Percentiles rank a stretch among this genome's conserved stretches.
phyloP scores from a whole-genome alignment of 176 grass and related monocot species.

The Lolium perenne region DNA sequence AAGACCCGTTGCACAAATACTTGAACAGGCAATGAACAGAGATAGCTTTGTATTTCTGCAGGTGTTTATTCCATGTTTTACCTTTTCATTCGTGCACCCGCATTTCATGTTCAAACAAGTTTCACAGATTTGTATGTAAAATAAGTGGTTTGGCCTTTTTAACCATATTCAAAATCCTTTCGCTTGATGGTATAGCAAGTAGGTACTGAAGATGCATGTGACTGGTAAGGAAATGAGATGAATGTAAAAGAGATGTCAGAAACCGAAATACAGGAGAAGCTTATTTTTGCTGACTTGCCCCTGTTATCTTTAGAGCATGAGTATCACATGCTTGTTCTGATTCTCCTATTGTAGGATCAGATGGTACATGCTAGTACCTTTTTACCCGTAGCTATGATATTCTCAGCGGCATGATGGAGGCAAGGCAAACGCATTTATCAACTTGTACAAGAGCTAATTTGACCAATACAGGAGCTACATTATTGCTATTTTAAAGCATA shows the following conservation, averaged over 20 bases:
- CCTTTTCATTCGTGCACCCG: background rate
- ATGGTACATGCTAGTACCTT: background rate
- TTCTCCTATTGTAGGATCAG: background rate
- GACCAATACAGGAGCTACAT: background rate
- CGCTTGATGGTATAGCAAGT: background rate
- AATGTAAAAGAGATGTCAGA: no score
- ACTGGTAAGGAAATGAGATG: no score
- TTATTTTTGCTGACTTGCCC: no score
- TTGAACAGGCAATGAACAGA: background rate
- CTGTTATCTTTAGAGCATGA: background rate
- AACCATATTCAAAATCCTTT: background rate
- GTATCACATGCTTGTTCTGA: background rate
- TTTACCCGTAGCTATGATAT: background rate
- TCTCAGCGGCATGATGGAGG: background rate
- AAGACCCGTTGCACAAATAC: conserved; percentile 5
- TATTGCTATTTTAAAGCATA: background rate
- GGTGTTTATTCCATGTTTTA: background rate
- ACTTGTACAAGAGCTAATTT: background rate
- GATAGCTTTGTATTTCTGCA: background rate
- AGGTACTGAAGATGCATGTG: no score
- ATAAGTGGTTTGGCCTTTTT: conserved; percentile 2
- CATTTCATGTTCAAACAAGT: background rate
- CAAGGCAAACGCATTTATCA: background rate
- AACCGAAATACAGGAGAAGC: no score
- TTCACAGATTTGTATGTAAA: background rate